These are phyloP conservation scores for Pseudogymnoascus sp. DNA, from an alignment of 2,329 filamentous ascomycete species.

Conservation along the genomic window DNA sequence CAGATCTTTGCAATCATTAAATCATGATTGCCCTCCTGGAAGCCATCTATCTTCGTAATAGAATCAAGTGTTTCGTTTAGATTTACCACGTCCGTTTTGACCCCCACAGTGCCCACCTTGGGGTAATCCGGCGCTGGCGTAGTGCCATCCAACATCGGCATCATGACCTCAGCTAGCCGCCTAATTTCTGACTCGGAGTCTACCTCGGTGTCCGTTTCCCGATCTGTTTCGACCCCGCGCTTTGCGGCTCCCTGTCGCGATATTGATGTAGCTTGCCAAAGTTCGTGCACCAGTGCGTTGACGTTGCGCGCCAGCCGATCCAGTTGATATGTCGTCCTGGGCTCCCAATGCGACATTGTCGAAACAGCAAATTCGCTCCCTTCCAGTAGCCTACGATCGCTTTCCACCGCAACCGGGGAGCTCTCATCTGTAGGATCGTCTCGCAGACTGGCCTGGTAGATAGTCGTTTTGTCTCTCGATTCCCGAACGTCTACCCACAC, in stretches of 20 bases:
- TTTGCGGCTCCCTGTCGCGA: background rate
- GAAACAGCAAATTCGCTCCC: background rate
- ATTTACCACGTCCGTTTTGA: too few species aligned
- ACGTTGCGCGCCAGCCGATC: background rate
- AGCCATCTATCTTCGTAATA: background rate
- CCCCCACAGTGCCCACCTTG: background rate
- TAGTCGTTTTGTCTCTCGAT: background rate
- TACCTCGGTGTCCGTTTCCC: background rate
- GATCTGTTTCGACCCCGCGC: background rate
- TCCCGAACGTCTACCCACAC: background rate
- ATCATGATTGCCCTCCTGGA: conserved; percentile 14
- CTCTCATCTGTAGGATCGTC: too few species aligned
- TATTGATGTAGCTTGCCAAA: background rate
- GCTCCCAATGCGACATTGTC: background rate
- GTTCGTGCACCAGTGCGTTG: background rate
- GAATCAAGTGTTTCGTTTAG: background rate
- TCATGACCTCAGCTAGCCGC: background rate
- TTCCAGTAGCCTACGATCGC: background rate
- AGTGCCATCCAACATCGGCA: background rate
- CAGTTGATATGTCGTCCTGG: background rate
- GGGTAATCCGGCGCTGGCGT: background rate
- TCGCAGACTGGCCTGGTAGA: background rate
- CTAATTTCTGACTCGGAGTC: background rate
- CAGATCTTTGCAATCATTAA: conserved; percentile 33
- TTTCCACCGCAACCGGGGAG: background rate